A percentile compares a stretch with the other conserved stretches of the same genome.
These are phyloP conservation scores for Pythium dissotocum DNA, from an alignment of 352 stramenopile species.

Conservation along the genomic window DNA sequence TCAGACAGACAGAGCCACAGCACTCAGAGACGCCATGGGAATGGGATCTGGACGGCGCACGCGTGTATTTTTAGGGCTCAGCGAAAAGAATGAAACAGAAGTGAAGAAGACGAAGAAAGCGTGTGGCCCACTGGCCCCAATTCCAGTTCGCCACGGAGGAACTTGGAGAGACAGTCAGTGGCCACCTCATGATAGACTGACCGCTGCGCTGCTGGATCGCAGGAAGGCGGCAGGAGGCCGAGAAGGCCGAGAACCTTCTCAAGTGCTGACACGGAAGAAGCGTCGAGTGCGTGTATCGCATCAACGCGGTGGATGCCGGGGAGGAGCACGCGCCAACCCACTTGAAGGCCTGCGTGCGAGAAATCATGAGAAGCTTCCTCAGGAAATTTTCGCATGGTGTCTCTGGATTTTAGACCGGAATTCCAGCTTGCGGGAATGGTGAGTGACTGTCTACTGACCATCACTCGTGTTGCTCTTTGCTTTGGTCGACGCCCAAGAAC, in stretches of 20 bases:
- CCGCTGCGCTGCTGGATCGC: not conserved
- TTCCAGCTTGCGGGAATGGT: not conserved
- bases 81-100: not conserved
- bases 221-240: not conserved
- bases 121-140: not conserved
- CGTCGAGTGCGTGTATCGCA: not conserved
- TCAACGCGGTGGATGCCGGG: not conserved
- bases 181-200: not conserved
- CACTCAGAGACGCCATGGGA: not conserved
- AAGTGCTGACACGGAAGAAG: not conserved
- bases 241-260: not conserved
- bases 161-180: not conserved
- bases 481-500: not conserved
- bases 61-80: not conserved
- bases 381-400: not conserved
- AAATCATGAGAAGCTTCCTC: not conserved
- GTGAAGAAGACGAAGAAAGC: not conserved
- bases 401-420: constrained; percentile 1
- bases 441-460: not conserved
- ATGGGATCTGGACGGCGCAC: not conserved
- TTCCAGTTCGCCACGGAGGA: not conserved
- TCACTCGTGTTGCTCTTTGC: not conserved
- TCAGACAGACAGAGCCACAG: not conserved
- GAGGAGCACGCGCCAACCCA: not conserved
- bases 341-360: not conserved